phyloP scores from a whole-genome alignment of 306 rosid genomes.

The Medicago truncatula region MtrunA17r5.0-ANR NC_053047.1:22737501-22738000 shows the following conservation, averaged over 20 bases:
- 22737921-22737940: too few relatives aligned
- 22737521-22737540: constrained; percentile 10
- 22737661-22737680: constrained; percentile 16
- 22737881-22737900: too few relatives aligned
- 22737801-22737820: constrained; percentile 25
- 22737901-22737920: too few relatives aligned
- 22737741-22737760: constrained; percentile 54
- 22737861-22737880: too few relatives aligned
- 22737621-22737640: constrained; percentile 20
- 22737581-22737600: constrained; percentile 16
- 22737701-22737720: constrained; percentile 3
- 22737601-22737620: neutral
- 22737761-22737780: constrained; percentile 48
- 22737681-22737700: neutral
- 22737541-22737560: neutral
- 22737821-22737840: constrained; percentile 39
- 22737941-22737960: too few relatives aligned
- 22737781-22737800: constrained; percentile 60
- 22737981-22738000: too few relatives aligned
- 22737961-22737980: too few relatives aligned
- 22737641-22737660: neutral
- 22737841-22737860: too few relatives aligned
- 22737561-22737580: constrained; percentile 10
- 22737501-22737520: neutral
- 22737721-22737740: constrained; percentile 64